These are phyloP conservation scores for Hypoxylon intermedium DNA, from an alignment of 495 filamentous ascomycete genomes.

Conservation along the genomic window DNA sequence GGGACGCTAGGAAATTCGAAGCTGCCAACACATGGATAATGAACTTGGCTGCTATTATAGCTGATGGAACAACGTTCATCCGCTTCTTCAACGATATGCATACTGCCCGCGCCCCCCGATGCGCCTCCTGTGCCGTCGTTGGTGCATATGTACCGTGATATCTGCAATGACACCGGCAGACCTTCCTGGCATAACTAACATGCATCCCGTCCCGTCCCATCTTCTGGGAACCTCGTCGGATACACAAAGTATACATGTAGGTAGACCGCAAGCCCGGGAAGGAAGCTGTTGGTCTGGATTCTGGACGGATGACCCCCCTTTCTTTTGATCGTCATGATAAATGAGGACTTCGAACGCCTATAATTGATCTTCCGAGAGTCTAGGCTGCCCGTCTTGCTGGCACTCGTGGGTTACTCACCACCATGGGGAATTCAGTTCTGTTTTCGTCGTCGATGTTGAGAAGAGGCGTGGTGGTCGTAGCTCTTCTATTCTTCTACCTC, in stretches of 20 bases:
- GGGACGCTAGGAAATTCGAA: slow-evolving; percentile 11
- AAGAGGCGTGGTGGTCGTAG: slow-evolving; percentile 12
- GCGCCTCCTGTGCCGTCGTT: neutral
- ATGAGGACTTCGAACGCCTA: slow-evolving; percentile 1
- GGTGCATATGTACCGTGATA: slow-evolving; percentile 6
- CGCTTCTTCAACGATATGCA: neutral
- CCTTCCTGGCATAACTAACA: slow-evolving; percentile 1
- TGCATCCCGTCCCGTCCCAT: slow-evolving; percentile 13
- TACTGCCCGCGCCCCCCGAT: neutral
- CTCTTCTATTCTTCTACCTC: slow-evolving; percentile 18
- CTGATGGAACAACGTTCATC: slow-evolving; percentile 16
- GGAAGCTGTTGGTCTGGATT: slow-evolving; percentile 4
- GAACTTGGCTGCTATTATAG: slow-evolving; percentile 5
- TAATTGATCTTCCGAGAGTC: neutral
- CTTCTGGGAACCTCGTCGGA: slow-evolving; percentile 7
- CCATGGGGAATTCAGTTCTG: slow-evolving; percentile 11
- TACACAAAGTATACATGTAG: slow-evolving; percentile 16
- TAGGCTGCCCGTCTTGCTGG: neutral
- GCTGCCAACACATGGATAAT: slow-evolving; percentile 16
- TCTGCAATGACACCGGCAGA: slow-evolving; percentile 2
- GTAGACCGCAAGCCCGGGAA: slow-evolving; percentile 7
- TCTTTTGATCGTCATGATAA: neutral
- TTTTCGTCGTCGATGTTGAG: neutral
- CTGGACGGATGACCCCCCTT: neutral
- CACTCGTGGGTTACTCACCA: neutral